Percentiles rank a stretch among this genome's conserved stretches.
Evolutionary conservation across 2,329 filamentous ascomycete species (phyloP).

Genomic region (Cucurbitaria berberidis): DNA sequence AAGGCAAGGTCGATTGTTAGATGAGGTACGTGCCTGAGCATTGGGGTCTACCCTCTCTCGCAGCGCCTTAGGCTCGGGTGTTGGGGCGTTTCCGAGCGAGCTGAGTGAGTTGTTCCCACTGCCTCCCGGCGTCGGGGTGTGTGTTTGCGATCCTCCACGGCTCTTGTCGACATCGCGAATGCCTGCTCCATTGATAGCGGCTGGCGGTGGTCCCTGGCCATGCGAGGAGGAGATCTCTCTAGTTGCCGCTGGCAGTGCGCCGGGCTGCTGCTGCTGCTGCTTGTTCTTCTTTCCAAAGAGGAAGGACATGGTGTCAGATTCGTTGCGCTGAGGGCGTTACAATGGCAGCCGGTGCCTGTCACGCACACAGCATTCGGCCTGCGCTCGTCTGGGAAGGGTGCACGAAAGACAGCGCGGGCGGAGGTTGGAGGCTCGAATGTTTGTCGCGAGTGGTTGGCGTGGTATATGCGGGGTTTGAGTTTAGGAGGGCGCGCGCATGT

Average conservation of each 20-base stretch:
- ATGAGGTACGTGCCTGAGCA: constrained; percentile 54
- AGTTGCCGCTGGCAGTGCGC: constrained; percentile 59
- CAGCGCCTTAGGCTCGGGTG: constrained; percentile 67
- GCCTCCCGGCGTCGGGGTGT: constrained; percentile 74
- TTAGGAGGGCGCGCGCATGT: constrained; percentile 19
- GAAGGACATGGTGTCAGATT: constrained; percentile 55
- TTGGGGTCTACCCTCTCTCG: constrained; percentile 64
- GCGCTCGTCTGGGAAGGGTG: constrained; percentile 13
- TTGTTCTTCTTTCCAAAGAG: constrained; percentile 58
- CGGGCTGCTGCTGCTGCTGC: constrained; percentile 37
- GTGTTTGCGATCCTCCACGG: constrained; percentile 28
- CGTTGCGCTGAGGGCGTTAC: constrained; percentile 27
- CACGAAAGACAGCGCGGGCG: constrained; percentile 11
- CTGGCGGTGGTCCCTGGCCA: constrained; percentile 54
- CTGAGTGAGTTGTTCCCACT: constrained; percentile 71
- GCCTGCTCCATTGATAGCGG: constrained; percentile 51
- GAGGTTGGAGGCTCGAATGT: constrained; percentile 15
- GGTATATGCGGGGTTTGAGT: constrained; percentile 9
- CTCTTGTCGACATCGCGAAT: constrained; percentile 51
- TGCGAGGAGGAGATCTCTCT: constrained; percentile 64
- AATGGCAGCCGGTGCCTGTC: constrained; percentile 31
- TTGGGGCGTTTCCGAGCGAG: constrained; percentile 66
- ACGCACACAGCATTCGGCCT: constrained; percentile 46
- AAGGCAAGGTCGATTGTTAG: background rate
- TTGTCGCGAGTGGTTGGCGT: constrained; percentile 11